Base-by-base conservation (phyloP, 164 flowering plant species). In the Vitis rotundifolia region DNA sequence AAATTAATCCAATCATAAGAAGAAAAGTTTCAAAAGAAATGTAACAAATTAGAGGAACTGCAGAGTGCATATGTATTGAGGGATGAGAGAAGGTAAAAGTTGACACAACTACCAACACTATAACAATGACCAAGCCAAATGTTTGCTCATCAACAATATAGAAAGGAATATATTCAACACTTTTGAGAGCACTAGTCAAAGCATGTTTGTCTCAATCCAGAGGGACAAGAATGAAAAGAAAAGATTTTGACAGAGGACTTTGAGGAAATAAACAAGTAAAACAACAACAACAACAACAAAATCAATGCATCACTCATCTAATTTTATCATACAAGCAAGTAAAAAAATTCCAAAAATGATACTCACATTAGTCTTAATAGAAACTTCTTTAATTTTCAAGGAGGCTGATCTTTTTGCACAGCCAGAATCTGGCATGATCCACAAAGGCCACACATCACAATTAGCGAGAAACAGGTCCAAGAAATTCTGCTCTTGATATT, bases 401-500 rank as follows among this genome's bases (percentile, higher is more conserved):
- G 54, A 31, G 15, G 76, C 70, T 31, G 67, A 67, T 78, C 76
- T 79, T 67, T 76, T 72, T 59, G 78, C 71, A 48, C 63, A 16
- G 57, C 67, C 71, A 19, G 59, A 63, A 71, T 78, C 73, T 8
- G 85, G 86, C 9, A 53, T 13, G 55, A 84, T 73, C 92, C 91
- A 90, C 68, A 73, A 67, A 60, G 97, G 92, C 97, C 97, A 89
- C 11, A 8, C 28, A 29, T 82, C 81, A 59, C 66, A 69, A 67
- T 80, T 77, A 53, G 77, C 72, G 28, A 91, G 78, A 70, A 93
- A 80, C 66, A 83, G 83, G 69, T 90, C 93, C 66, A 93, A 74
- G 63, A 93, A 59, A 58, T 58, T 64, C 73, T 91, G 93, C 78
- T 96, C 91, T 68, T 87, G 87, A 72, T 56, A 11, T 58, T 75